Evolutionary conservation across 1,139 yeast species (phyloP).

Genomic region (Suhomyces terraborum): DNA sequence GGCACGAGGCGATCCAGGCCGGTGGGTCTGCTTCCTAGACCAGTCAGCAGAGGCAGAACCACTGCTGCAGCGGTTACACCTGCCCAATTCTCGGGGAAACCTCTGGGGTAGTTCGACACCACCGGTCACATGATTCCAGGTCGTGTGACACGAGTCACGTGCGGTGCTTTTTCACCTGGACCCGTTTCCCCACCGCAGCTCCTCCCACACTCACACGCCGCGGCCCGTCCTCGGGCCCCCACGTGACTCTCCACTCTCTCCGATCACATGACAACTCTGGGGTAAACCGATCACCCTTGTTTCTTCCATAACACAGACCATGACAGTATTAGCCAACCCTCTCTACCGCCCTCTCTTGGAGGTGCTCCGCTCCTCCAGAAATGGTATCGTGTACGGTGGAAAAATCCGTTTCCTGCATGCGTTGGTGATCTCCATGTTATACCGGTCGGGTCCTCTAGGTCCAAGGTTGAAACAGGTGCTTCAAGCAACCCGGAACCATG

Average conservation of each 20-base stretch:
- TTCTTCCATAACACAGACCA: conserved; percentile 5
- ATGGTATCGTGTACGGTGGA: conserved; percentile 72
- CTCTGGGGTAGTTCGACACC: no score
- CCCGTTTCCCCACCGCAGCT: background rate
- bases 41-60: no score
- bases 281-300: conserved; percentile 6
- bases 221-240: background rate
- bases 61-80: no score
- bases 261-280: conserved; percentile 10
- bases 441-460: conserved; percentile 49
- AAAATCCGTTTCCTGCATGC: conserved; percentile 75
- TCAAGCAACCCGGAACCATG: conserved; percentile 65
- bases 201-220: background rate
- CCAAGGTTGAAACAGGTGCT: conserved; percentile 53
- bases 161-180: no score
- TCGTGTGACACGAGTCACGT: no score
- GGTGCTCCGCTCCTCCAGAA: conserved; percentile 42
- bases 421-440: conserved; percentile 60
- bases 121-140: no score
- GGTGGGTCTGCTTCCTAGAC: no score
- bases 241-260: background rate
- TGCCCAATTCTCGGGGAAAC: no score
- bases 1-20: no score
- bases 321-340: conserved; percentile 19
- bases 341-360: conserved; percentile 42